Evolutionary conservation across 345 rosid species (phyloP).

Genomic region (Boechera retrofracta): DNA sequence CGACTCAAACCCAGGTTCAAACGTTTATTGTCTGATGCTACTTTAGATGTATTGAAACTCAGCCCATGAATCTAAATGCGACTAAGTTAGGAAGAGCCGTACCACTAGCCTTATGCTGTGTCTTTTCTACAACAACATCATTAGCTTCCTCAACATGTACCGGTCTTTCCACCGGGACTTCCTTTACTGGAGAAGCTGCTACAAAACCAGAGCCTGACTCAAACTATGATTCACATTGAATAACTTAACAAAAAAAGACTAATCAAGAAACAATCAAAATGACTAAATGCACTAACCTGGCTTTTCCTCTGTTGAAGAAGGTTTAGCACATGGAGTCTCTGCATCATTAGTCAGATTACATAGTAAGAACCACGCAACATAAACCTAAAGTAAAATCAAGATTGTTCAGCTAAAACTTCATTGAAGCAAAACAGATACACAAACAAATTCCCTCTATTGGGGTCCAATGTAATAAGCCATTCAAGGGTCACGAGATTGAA

Average conservation of each 20-base stretch:
- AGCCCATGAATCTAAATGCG: constrained; percentile 4
- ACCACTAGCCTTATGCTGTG: constrained; percentile 62
- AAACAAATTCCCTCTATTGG: background rate
- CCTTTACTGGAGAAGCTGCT: constrained; percentile 24
- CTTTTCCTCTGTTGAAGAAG: constrained; percentile 50
- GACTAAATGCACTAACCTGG: constrained; percentile 48
- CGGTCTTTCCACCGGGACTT: constrained; percentile 46
- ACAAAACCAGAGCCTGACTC: constrained; percentile 35
- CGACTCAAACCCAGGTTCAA: constrained; percentile 25
- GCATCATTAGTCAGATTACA: constrained; percentile 47
- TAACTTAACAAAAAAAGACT: constrained; percentile 7
- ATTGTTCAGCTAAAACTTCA: background rate
- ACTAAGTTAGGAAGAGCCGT: constrained; percentile 5
- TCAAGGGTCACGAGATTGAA: background rate
- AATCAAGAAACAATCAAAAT: constrained; percentile 4
- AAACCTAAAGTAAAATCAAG: background rate
- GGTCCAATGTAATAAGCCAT: background rate
- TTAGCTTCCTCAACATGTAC: constrained; percentile 53
- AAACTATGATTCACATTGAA: constrained; percentile 21
- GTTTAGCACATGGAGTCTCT: constrained; percentile 81
- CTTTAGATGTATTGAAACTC: constrained; percentile 10
- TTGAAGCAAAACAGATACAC: background rate
- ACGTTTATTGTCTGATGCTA: background rate
- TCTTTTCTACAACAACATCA: constrained; percentile 17
- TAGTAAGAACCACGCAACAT: constrained; percentile 6